Conservation (phyloP, 371 early-diverging fungal genomes). For the Synchytrium microbalum region DNA sequence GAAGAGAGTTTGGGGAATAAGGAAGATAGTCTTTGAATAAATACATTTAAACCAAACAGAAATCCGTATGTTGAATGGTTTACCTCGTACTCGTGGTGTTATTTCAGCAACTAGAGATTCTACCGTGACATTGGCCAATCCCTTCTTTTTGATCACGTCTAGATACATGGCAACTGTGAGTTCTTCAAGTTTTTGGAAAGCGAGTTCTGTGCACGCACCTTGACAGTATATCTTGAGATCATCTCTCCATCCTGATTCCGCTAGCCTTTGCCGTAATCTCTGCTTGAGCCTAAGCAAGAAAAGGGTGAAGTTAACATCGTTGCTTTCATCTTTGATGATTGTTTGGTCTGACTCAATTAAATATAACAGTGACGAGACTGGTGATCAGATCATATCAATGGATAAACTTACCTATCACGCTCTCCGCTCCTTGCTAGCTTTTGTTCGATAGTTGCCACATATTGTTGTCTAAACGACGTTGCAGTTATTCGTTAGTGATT, state of each 20-base stretch:
- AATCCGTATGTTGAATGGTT: not conserved
- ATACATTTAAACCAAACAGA: not conserved
- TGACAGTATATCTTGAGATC: constrained; percentile 25
- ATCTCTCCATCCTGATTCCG: constrained; percentile 33
- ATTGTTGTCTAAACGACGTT: not conserved
- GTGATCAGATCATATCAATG: not conserved
- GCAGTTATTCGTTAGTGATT: not conserved
- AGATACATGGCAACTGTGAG: too few relatives aligned
- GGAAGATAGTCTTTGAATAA: not conserved
- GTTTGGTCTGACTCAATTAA: not conserved
- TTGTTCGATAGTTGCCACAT: constrained; percentile 19
- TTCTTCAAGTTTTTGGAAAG: too few relatives aligned
- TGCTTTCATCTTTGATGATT: not conserved
- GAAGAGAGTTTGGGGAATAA: constrained; percentile 5
- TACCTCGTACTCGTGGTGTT: constrained; percentile 29
- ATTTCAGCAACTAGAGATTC: constrained; percentile 30
- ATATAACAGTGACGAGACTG: not conserved
- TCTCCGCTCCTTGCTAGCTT: constrained; percentile 28
- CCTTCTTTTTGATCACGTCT: constrained; percentile 26
- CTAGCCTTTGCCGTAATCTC: constrained; percentile 21
- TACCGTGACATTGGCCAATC: constrained; percentile 22
- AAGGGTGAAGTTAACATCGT: not conserved
- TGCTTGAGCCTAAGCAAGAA: constrained; percentile 23
- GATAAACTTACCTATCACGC: constrained; percentile 25
- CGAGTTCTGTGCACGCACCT: constrained; percentile 14